Conservation (phyloP, 805 yeast genomes). For the Cyberlindnera petersonii region DNA sequence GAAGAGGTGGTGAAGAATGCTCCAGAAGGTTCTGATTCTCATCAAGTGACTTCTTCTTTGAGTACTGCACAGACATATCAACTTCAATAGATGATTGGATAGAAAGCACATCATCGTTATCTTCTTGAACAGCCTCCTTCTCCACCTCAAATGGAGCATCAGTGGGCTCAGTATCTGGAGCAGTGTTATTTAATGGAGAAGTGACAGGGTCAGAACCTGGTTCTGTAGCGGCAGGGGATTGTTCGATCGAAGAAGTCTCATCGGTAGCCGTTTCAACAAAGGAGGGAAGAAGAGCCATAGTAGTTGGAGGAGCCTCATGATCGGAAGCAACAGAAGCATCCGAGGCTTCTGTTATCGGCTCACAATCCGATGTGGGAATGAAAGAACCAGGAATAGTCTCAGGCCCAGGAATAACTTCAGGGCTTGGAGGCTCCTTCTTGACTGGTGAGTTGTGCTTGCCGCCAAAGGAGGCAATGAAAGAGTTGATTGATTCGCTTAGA, state of each 20-base stretch:
- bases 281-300: too few species aligned
- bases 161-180: too few species aligned
- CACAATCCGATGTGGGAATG: background rate
- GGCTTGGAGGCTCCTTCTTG: constrained; percentile 1
- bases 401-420: background rate
- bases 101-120: constrained; percentile 6
- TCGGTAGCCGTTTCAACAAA: background rate
- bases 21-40: constrained; percentile 14
- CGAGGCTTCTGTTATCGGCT: background rate
- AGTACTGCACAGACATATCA: background rate
- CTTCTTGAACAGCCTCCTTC: background rate
- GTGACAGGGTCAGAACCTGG: too few species aligned
- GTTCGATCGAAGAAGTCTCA: too few species aligned
- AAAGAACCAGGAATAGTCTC: constrained; percentile 3
- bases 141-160: too few species aligned
- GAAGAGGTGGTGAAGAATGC: constrained; percentile 9
- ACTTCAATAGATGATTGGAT: constrained; percentile 14
- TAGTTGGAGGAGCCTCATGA: background rate
- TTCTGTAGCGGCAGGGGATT: too few species aligned
- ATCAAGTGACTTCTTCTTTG: background rate
- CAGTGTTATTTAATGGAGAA: too few species aligned
- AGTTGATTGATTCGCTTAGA: constrained; percentile 21
- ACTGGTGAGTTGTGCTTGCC: constrained; percentile 3
- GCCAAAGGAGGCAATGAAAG: constrained; percentile 17
- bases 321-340: background rate